Percentiles rank a stretch among this genome's conserved stretches.
phyloP scores from a whole-genome alignment of 306 rosid species.

The Prunus persica region DNA sequence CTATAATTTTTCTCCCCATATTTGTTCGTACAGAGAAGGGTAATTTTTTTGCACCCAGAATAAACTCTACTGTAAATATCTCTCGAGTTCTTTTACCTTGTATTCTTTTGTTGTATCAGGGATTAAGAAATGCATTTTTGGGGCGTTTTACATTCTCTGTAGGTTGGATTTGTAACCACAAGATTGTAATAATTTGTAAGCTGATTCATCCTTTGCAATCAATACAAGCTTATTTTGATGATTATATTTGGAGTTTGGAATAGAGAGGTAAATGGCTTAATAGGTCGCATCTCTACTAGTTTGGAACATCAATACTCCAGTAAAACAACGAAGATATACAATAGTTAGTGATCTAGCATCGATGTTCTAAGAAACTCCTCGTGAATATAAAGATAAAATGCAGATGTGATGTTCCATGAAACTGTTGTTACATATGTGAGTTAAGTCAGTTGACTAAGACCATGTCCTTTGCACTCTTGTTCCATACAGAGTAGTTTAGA shows the following conservation, averaged over 20 bases:
- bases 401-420: no score
- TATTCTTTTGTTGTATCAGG: constrained; percentile 6
- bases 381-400: no score
- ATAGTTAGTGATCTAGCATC: no score
- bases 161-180: not conserved
- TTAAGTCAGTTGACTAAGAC: no score
- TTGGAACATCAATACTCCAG: no score
- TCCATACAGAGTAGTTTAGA: no score
- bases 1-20: not conserved
- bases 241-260: not conserved
- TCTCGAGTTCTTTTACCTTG: constrained; percentile 10
- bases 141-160: not conserved
- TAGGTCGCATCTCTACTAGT: no score
- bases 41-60: constrained; percentile 20
- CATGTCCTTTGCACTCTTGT: no score
- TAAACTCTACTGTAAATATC: constrained; percentile 19
- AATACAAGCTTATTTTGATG: not conserved
- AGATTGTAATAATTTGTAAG: constrained; percentile 1
- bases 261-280: not conserved
- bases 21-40: constrained; percentile 25
- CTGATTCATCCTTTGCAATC: not conserved
- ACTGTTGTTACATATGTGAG: no score
- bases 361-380: no score
- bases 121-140: constrained; percentile 6
- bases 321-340: no score